Conservation (phyloP, 192 early-diverging fungal species). For the Coemansia aciculifera region DNA sequence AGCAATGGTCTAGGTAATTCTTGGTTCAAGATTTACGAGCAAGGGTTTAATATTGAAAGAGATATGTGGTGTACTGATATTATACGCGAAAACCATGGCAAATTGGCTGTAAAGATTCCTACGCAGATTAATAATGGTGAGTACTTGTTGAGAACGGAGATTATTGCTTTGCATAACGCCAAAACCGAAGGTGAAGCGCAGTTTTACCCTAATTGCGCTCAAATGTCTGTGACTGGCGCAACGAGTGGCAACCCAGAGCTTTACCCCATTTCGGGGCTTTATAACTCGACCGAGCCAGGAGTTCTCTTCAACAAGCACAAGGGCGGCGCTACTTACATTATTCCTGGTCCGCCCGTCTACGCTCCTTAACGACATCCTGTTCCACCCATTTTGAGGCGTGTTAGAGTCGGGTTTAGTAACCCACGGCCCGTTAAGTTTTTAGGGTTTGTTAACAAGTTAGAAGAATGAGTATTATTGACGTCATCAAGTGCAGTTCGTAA, state of each 20-base stretch:
- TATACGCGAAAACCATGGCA: constrained; percentile 24
- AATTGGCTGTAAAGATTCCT: constrained; percentile 27
- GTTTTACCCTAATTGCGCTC: constrained; percentile 37
- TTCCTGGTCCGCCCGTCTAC: constrained; percentile 34
- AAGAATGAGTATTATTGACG: no score
- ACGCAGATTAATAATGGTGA: constrained; percentile 29
- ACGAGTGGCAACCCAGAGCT: constrained; percentile 19
- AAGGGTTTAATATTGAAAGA: constrained; percentile 22
- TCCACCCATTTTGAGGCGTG: no score
- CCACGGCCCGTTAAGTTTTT: no score
- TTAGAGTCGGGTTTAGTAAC: no score
- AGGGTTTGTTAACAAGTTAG: no score
- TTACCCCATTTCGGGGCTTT: constrained; percentile 21
- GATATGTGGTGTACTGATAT: constrained; percentile 32
- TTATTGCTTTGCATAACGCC: constrained; percentile 31
- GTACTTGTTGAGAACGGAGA: constrained; percentile 41
- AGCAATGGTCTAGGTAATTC: constrained; percentile 31
- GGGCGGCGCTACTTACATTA: constrained; percentile 16
- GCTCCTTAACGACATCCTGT: not conserved
- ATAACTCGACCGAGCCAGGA: constrained; percentile 23
- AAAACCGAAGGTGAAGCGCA: constrained; percentile 14
- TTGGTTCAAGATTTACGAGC: constrained; percentile 42
- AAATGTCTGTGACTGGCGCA: constrained; percentile 21
- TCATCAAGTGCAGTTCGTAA: no score
- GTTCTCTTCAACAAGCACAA: constrained; percentile 27